Conservation (phyloP, 2,329 filamentous ascomycete species). For the Scytalidium sp. region DNA sequence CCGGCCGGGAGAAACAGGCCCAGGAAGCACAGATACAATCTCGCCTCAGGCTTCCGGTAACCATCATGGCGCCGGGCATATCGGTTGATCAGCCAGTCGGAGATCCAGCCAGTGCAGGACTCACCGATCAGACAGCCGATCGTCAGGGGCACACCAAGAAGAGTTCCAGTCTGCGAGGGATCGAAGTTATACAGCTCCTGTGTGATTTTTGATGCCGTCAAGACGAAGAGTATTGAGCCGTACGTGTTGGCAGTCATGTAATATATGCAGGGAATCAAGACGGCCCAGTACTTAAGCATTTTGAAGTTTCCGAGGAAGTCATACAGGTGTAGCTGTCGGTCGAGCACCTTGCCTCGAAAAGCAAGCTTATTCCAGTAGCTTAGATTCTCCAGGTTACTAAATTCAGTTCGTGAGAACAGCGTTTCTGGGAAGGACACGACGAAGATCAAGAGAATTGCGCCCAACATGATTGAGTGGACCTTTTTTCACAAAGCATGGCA, state of each 20-base stretch:
- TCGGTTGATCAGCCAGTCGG: not conserved
- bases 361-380: not conserved
- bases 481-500: not conserved
- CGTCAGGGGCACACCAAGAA: not conserved
- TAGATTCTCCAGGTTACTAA: not conserved
- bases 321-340: not conserved
- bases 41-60: not conserved
- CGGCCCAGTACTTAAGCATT: not conserved
- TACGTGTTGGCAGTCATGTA: constrained; percentile 1
- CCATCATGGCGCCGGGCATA: not conserved
- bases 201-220: not conserved
- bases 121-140: not conserved
- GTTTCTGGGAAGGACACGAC: not conserved
- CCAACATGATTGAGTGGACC: not conserved
- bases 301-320: not conserved
- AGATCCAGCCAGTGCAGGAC: not conserved
- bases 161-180: not conserved
- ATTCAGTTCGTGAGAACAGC: not conserved
- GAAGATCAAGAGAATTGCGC: not conserved
- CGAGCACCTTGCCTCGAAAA: not conserved
- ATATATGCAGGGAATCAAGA: not conserved
- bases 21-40: not conserved
- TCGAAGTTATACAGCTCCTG: not conserved
- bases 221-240: not conserved
- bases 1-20: constrained; percentile 12